Conservation (phyloP, 2,329 filamentous ascomycete species). For the Magnaporthiopsis poae region DNA sequence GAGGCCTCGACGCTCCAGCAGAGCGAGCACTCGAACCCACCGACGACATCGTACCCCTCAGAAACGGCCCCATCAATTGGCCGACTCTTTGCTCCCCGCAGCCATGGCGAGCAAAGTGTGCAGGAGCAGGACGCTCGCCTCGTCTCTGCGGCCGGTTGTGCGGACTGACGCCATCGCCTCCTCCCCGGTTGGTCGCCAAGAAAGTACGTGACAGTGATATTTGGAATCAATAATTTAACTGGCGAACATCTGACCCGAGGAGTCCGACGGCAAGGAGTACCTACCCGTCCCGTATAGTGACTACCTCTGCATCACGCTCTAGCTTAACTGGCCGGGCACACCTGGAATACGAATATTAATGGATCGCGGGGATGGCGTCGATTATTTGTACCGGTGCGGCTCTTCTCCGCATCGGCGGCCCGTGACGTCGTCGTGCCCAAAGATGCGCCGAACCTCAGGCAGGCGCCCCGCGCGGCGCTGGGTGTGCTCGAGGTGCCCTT, state of each 20-base stretch:
- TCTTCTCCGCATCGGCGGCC: slow-evolving; percentile 32
- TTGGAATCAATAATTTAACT: too few species aligned
- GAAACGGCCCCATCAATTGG: slow-evolving; percentile 32
- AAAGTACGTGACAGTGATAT: too few species aligned
- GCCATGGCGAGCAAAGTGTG: slow-evolving; percentile 53
- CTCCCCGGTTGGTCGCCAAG: too few species aligned
- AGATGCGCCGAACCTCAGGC: slow-evolving; percentile 57
- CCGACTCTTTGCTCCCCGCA: slow-evolving; percentile 23
- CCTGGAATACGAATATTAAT: too few species aligned
- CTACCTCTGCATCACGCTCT: too few species aligned
- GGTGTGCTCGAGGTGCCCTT: slow-evolving; percentile 66
- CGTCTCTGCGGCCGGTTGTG: slow-evolving; percentile 43
- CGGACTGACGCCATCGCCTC: slow-evolving; percentile 21
- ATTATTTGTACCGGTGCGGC: too few species aligned
- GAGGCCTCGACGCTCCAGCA: background rate
- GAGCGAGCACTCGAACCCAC: background rate
- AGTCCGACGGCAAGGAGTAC: too few species aligned
- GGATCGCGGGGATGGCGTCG: too few species aligned
- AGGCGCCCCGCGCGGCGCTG: slow-evolving; percentile 46
- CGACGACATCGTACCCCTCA: slow-evolving; percentile 1
- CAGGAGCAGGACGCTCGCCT: slow-evolving; percentile 45
- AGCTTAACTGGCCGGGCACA: too few species aligned
- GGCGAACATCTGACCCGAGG: too few species aligned
- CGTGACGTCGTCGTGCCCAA: slow-evolving; percentile 31
- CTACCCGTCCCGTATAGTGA: too few species aligned